Base-by-base conservation (phyloP, 2,329 filamentous ascomycete genomes). In the Fusarium xyrophilum region DNA sequence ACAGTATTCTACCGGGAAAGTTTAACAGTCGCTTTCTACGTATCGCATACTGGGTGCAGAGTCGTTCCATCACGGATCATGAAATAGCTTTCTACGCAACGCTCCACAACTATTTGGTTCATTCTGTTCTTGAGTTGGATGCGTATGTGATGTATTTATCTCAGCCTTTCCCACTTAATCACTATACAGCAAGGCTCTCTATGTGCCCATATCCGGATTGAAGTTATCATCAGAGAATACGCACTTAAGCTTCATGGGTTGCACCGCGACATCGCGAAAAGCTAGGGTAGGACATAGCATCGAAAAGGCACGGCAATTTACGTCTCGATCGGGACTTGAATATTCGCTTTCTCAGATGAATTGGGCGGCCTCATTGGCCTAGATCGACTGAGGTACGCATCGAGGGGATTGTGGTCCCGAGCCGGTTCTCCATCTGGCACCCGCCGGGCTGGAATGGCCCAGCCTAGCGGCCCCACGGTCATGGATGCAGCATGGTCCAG, bases 51-150 rank as follows among this genome's bases (percentile, higher is more conserved):
- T 3, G 3, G 23, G 6, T 28, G 25, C 3, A 44, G 8, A 44
- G 25, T 5, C 8, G 8, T 19, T 44, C 1, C 5, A n/a, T 14
- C 9, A 0, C 6, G 0, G 4, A n/a, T 15, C 7, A 1, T 44
- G 3, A 44, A 5, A n/a, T 14, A 10, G 17, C 6, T 10, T 14
- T 15, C 4, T 28, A 2, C 4, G 8, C 6, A 6, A 44, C 19
- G 2, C 5, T 11, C 5, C 19, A 28, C 3, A n/a, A 14, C n/a
- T 9, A 13, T 9, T 10, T 15, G 7, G 5, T 28, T 28, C 0
- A 5, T 28, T 3, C 0, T 27, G 7, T 6, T 28, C 13, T 14
- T 13, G 3, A 11, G 25, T 14, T 27, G 1, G 2, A 44, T n/a
- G 19, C 6, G 12, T 7, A 4, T 14, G 12, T 28, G 17, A 13